Conservation (phyloP, 805 yeast genomes). For the Myxozyma vanderwaltii region DNA sequence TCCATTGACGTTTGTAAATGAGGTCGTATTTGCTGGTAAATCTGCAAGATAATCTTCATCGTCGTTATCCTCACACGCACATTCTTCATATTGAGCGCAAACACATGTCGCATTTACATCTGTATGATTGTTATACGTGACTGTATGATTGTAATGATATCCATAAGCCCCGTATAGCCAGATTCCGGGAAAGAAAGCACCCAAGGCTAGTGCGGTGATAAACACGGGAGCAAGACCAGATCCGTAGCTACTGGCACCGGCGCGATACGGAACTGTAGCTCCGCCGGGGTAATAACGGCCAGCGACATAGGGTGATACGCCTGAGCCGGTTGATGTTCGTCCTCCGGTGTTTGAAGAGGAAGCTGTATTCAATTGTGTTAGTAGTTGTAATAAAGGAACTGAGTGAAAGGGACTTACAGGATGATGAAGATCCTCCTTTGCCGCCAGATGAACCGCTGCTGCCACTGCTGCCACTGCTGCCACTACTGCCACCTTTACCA, state of each 20-base stretch:
- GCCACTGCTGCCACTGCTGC: slow-evolving; percentile 9
- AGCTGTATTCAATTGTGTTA: not conserved
- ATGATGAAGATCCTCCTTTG: not conserved
- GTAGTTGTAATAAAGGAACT: no score
- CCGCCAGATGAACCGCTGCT: slow-evolving; percentile 11
- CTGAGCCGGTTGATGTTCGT: slow-evolving; percentile 10
- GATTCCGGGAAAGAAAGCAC: slow-evolving; percentile 9
- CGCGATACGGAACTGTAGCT: slow-evolving; percentile 12
- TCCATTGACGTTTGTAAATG: slow-evolving; percentile 5
- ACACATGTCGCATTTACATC: slow-evolving; percentile 17
- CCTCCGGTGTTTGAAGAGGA: not conserved
- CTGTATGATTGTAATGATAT: slow-evolving; percentile 15
- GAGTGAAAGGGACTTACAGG: no score
- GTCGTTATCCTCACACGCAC: slow-evolving; percentile 22
- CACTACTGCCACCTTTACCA: slow-evolving; percentile 8
- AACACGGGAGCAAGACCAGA: slow-evolving; percentile 16
- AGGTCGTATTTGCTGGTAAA: slow-evolving; percentile 17
- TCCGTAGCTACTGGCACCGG: slow-evolving; percentile 10
- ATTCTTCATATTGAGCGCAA: slow-evolving; percentile 18
- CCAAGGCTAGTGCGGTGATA: slow-evolving; percentile 5
- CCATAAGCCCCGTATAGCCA: slow-evolving; percentile 18
- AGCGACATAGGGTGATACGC: slow-evolving; percentile 7
- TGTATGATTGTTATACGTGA: slow-evolving; percentile 7
- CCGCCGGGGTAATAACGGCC: slow-evolving; percentile 26
- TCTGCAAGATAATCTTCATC: slow-evolving; percentile 11